Conservation (phyloP, 1,284 basidiomycete species). For the Fomitopsis pinicola region DNA sequence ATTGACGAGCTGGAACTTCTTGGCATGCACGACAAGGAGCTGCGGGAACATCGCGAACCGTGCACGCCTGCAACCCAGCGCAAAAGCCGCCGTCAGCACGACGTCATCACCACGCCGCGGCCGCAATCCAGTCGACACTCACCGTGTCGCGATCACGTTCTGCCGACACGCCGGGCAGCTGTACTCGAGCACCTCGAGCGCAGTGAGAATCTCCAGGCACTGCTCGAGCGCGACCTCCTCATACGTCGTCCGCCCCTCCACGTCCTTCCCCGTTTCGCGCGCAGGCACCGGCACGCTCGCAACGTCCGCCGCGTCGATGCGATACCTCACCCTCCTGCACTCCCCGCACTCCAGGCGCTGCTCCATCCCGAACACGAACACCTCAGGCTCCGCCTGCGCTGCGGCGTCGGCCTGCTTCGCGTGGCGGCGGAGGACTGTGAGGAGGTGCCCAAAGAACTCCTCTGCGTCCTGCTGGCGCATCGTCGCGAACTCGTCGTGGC, state of each 20-base stretch:
- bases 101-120: neutral
- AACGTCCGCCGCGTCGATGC: conserved; percentile 74
- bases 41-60: conserved; percentile 87
- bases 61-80: conserved; percentile 45
- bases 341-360: conserved; percentile 81
- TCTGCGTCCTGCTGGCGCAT: conserved; percentile 98
- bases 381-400: conserved; percentile 39
- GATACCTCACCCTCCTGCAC: conserved; percentile 88
- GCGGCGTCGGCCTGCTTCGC: conserved; percentile 44
- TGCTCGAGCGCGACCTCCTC: conserved; percentile 64
- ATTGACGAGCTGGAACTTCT: conserved; percentile 94
- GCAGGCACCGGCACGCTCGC: conserved; percentile 81
- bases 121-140: conserved; percentile 35
- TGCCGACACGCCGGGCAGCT: conserved; percentile 56
- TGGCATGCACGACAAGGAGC: conserved; percentile 86
- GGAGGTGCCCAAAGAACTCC: conserved; percentile 86
- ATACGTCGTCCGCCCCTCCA: conserved; percentile 62
- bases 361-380: conserved; percentile 83
- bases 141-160: conserved; percentile 54
- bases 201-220: conserved; percentile 69
- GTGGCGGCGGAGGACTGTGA: conserved; percentile 68
- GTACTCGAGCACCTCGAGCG: conserved; percentile 71
- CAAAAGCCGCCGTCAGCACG: neutral
- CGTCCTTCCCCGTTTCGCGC: conserved; percentile 45
- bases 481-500: conserved; percentile 92